Base-by-base conservation (phyloP, 495 filamentous ascomycete species). In the Xylaria telfairii region DNA sequence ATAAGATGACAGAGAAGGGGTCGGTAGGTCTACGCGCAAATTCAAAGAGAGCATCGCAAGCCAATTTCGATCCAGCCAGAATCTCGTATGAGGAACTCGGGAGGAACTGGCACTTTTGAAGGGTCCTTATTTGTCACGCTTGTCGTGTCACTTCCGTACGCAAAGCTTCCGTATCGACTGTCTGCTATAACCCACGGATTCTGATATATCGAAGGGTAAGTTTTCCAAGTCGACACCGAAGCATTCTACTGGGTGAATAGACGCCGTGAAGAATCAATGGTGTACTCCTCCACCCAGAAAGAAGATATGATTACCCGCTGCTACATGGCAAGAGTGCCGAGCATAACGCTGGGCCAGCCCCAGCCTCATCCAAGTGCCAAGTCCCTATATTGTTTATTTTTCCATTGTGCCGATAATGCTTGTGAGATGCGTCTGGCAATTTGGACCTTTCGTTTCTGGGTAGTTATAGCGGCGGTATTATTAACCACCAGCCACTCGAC, bases 401-500 rank as follows among this genome's bases (percentile, higher is more conserved):
- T 68, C 53, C 53, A 60, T 60, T 57, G 51, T 68, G 65, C 65
- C 65, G 51, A 68, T 60, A 46, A 44, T 47, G 17, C 51, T 68
- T 30, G 39, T 60, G 9, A 46, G 54, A 68, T 60, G 26, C 1
- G 28, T 51, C 64, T 34, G 54, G 49, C 39, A 68, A 9, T 41
- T 59, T 47, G n/a, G 21, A 44, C 37, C 42, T 39, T 53, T 59
- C 65, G 41, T 39, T 37, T 59, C 21, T 53, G 28, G 37, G 65
- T 47, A 59, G 39, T 34, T 47, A 68, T 68, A 68, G 39, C 24
- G 34, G 28, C 2, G 51, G 53, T 59, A 24, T 26, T 68, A 68
- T 60, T 44, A 42, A 42, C 53, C 51, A 68, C 65, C 65, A 60
- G 65, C 65, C 65, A 60, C 65, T 68, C 51, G 65, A 68, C 28